Conservation (phyloP, 2,329 filamentous ascomycete genomes). For the Monosporascus ibericus region DNA sequence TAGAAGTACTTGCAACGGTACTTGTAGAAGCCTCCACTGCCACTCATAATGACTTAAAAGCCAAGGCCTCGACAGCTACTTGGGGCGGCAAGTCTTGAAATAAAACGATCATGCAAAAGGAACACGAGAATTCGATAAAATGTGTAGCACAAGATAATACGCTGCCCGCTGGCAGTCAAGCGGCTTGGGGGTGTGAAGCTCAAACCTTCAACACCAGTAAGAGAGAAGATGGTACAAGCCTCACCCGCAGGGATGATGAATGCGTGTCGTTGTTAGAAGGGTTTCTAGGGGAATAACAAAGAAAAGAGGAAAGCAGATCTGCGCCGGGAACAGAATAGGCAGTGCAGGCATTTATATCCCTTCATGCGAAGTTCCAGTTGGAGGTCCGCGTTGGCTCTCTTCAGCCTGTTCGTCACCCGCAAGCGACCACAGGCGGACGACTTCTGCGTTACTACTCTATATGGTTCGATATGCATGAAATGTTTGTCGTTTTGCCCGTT, state of each 20-base stretch:
- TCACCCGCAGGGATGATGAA: conserved; percentile 6
- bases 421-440: not conserved
- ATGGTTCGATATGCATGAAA: not conserved
- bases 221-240: conserved; percentile 4
- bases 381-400: not conserved
- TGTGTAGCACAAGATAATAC: not conserved
- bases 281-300: not conserved
- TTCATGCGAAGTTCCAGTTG: not conserved
- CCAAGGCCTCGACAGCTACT: not conserved
- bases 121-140: not conserved
- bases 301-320: not conserved
- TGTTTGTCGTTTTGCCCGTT: not conserved
- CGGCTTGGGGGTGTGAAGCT: conserved; percentile 14
- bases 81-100: not conserved
- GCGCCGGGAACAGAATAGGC: not conserved
- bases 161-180: conserved; percentile 26
- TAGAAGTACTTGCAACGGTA: conserved; percentile 51
- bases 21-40: conserved; percentile 43
- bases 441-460: not conserved
- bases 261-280: not conserved
- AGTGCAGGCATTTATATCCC: not conserved
- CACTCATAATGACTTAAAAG: conserved; percentile 25
- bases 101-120: conserved; percentile 1
- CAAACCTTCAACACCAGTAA: conserved; percentile 14
- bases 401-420: not conserved